phyloP scores from a whole-genome alignment of 2,329 filamentous ascomycete species.

The Aspergillus sp. region DNA sequence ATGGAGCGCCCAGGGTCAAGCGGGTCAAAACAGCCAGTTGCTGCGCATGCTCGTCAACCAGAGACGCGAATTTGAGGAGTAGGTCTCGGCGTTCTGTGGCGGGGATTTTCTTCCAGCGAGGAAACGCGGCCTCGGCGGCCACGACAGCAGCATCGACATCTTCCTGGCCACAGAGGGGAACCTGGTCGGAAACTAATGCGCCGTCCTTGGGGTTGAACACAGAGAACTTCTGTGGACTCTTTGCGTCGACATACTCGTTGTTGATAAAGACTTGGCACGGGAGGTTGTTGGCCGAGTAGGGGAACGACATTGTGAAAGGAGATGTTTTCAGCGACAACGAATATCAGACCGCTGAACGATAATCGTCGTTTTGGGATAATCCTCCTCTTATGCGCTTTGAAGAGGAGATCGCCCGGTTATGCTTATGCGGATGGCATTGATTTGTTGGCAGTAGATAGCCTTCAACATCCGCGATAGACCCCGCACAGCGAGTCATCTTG shows the following conservation, averaged over 20 bases:
- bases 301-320: neutral
- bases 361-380: no score
- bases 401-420: neutral
- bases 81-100: conserved; percentile 38
- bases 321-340: neutral
- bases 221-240: neutral
- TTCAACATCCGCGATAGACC: neutral
- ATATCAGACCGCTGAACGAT: no score
- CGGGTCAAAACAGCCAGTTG: conserved; percentile 41
- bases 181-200: conserved; percentile 49
- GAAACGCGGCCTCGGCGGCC: conserved; percentile 49
- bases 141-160: conserved; percentile 50
- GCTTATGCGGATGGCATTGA: neutral
- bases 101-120: conserved; percentile 39
- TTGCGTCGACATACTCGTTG: conserved; percentile 5
- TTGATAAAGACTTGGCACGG: conserved; percentile 9
- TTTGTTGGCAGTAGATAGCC: neutral
- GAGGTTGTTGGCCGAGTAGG: neutral
- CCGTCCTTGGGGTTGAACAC: conserved; percentile 44
- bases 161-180: conserved; percentile 44
- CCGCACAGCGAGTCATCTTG: neutral
- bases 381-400: no score
- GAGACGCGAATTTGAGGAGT: conserved; percentile 45
- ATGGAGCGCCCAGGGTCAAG: conserved; percentile 47
- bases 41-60: conserved; percentile 39